phyloP scores from a whole-genome alignment of 2,329 filamentous ascomycete species.

The Cladosporium halotolerans region DNA sequence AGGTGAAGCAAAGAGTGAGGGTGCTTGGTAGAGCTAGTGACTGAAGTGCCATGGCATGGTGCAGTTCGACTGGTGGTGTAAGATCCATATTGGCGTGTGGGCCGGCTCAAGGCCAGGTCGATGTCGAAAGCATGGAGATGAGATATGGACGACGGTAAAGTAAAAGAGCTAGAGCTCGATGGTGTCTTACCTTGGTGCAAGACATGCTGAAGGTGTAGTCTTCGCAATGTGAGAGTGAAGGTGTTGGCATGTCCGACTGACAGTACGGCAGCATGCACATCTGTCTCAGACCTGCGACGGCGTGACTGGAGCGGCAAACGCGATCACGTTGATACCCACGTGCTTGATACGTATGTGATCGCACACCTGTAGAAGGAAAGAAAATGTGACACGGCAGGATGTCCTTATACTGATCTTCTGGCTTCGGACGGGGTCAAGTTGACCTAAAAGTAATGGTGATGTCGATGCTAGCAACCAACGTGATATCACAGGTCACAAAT shows the following conservation, averaged over 20 bases:
- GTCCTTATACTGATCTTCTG: too few relatives aligned
- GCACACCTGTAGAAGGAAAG: too few relatives aligned
- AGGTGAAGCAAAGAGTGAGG: conserved; percentile 1
- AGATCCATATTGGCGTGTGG: background rate
- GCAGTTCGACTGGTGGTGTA: background rate
- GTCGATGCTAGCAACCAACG: too few relatives aligned
- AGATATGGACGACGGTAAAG: background rate
- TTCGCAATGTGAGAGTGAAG: background rate
- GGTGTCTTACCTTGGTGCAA: conserved; percentile 1
- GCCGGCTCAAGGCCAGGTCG: background rate
- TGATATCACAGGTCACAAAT: too few relatives aligned
- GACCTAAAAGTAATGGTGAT: too few relatives aligned
- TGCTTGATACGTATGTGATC: background rate
- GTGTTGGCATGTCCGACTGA: background rate
- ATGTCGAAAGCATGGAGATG: background rate
- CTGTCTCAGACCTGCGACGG: conserved; percentile 7
- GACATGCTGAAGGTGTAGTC: background rate
- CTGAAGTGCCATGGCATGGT: background rate
- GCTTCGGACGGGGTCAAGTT: too few relatives aligned
- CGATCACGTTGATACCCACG: background rate
- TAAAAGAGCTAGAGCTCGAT: background rate
- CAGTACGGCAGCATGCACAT: conserved; percentile 10
- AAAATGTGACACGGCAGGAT: too few relatives aligned
- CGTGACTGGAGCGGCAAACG: background rate
- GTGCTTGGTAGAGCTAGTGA: background rate